Evolutionary conservation across 2,329 filamentous ascomycete genomes (phyloP).

Genomic region (Alternaria sp.): DNA sequence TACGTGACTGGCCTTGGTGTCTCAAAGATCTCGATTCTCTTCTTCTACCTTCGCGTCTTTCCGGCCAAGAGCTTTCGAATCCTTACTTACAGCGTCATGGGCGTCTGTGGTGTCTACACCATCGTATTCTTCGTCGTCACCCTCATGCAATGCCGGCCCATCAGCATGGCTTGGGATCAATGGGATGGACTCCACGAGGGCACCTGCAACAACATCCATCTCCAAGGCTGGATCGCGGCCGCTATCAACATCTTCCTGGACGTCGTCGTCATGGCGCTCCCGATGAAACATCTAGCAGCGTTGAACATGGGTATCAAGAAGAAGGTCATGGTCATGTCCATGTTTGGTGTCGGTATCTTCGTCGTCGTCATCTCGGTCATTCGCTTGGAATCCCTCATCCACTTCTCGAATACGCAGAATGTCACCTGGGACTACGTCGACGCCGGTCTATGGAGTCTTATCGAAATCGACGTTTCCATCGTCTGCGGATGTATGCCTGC

Average conservation of each 20-base stretch:
- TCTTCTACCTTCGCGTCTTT: conserved; percentile 46
- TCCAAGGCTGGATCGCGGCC: conserved; percentile 40
- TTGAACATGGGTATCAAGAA: conserved; percentile 41
- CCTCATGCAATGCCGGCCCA: conserved; percentile 58
- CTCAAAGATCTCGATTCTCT: conserved; percentile 45
- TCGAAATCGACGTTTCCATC: conserved; percentile 43
- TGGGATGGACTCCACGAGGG: conserved; percentile 36
- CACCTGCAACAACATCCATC: conserved; percentile 42
- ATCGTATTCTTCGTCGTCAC: conserved; percentile 57
- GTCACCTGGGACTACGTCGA: conserved; percentile 49
- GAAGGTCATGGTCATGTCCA: conserved; percentile 45
- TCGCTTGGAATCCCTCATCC: conserved; percentile 48
- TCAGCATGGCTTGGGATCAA: conserved; percentile 56
- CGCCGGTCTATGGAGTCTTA: conserved; percentile 49
- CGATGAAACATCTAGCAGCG: conserved; percentile 36
- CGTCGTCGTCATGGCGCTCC: conserved; percentile 36
- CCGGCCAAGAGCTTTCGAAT: conserved; percentile 35
- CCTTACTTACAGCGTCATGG: conserved; percentile 33
- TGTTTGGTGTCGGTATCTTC: conserved; percentile 48
- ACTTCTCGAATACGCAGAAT: conserved; percentile 51
- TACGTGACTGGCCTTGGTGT: conserved; percentile 39
- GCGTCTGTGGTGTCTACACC: conserved; percentile 31
- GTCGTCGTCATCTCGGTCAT: conserved; percentile 53
- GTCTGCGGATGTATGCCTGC: conserved; percentile 53
- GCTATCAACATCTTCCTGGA: conserved; percentile 44